Base-by-base conservation (phyloP, 306 rosid species). In the Trichosanthes cucumerina region DNA sequence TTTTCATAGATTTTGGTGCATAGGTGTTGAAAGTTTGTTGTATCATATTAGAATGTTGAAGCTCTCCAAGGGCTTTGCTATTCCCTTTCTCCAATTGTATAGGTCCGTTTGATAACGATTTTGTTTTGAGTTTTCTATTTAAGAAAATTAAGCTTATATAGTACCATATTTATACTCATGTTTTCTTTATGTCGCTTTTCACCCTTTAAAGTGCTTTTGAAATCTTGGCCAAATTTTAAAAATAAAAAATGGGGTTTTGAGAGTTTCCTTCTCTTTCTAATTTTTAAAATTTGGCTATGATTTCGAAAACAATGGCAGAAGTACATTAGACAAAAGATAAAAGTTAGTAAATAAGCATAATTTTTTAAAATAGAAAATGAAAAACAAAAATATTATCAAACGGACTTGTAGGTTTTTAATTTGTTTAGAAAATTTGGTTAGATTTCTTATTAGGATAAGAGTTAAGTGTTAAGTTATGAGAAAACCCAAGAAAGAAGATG, bases 81-180 rank as follows among this genome's bases (percentile, higher is more conserved):
- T 72, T 89, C 82, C 56, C 69, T 2, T 49, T 23, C 31, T 80
- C 80, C 77, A 88, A 88, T 80, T 91, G 97, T 88, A 93, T 85
- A 74, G 78, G 62, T 0, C 28, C 21, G 13, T 13, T 69, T 23
- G 75, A 69, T 69, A 69, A 69, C 36, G 36, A 13, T 47, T 74
- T 74, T 47, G 57, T 49, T 59, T 76, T 6, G 3, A 16, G 10
- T 18, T 26, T 10, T 41, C 19, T 69, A n/a, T 69, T 69, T 69
- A 4, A 4, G 3, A 69, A 69, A 69, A 41, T 69, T 69, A 41
- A 9, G 75, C 34, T 9, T 38, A 36, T 18, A 65, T 4, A 18
- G 47, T 65, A 9, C 9, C 14, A 36, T 6, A 3, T 65, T 8
- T 19, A 9, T 38, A 4, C 9, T 7, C 4, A 12, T 4, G n/a